Evolutionary conservation across 257 asterid species (phyloP).

Genomic region (Fraxinus quadrangulata): DNA sequence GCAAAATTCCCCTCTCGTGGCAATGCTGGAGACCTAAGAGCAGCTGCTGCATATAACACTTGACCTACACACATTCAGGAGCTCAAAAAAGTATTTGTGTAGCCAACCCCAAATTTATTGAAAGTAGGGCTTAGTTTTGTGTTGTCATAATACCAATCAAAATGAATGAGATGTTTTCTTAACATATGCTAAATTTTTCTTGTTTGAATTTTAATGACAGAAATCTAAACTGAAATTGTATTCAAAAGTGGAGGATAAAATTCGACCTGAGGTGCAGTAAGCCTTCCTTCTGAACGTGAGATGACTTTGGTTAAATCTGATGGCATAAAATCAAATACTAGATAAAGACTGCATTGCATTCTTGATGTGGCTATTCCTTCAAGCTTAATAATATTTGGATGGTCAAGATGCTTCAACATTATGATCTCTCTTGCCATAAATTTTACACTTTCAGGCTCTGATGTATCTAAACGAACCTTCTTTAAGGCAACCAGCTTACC

Average conservation of each 20-base stretch:
- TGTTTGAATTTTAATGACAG: neutral
- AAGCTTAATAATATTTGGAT: slow-evolving; percentile 79
- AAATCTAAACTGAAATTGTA: neutral
- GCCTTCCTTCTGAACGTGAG: slow-evolving; percentile 50
- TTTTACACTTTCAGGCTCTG: slow-evolving; percentile 69
- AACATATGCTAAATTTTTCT: neutral
- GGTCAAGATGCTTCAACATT: slow-evolving; percentile 59
- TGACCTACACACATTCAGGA: slow-evolving; percentile 45
- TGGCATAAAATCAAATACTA: slow-evolving; percentile 75
- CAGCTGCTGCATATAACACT: slow-evolving; percentile 78
- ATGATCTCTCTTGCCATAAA: slow-evolving; percentile 93
- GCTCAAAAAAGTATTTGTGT: neutral
- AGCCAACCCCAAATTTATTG: neutral
- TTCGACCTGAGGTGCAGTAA: slow-evolving; percentile 71
- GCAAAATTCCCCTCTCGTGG: slow-evolving; percentile 75
- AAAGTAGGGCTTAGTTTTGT: neutral
- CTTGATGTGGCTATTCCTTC: slow-evolving; percentile 86
- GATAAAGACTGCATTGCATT: slow-evolving; percentile 83
- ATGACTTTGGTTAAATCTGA: slow-evolving; percentile 59
- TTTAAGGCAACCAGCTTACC: slow-evolving; percentile 74
- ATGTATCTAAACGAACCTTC: slow-evolving; percentile 78
- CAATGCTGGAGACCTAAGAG: slow-evolving; percentile 78
- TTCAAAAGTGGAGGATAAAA: neutral
- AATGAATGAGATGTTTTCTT: neutral
- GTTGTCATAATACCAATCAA: too few relatives aligned